Base-by-base conservation (phyloP, 768 basidiomycete genomes). In the Suillus bovinus region DNA sequence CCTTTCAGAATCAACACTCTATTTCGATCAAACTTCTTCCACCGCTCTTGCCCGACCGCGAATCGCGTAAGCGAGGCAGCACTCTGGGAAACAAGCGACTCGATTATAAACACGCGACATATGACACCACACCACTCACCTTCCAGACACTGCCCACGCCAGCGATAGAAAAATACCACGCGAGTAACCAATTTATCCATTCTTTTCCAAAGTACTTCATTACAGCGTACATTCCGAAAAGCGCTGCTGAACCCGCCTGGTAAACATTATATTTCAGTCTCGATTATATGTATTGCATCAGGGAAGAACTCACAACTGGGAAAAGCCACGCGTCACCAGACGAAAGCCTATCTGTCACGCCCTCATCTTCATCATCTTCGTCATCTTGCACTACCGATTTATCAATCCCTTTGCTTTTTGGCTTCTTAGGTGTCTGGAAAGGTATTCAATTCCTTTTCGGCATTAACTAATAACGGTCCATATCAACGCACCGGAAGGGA, bases 111-210 rank as follows among this genome's bases (percentile, higher is more conserved):
- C 53, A 38, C 47, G 7, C 24, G 5, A 50, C 31, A 1, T n/a
- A 38, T 41, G 2, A 42, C 20, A 42, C 41, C 17, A 38, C 13
- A 14, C 36, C 41, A 76, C 79, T 64, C 67, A 88, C 91, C 79
- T 84, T 86, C 84, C 89, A 88, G 29, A 90, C 84, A 65, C 85
- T 86, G 29, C 83, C 86, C 10, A 87, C 80, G 0, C 88, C 88
- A 5, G 82, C 81, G 31, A 90, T 36, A 27, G 88, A 81, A 65
- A 91, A 91, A 68, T 91, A 93, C 85, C 84, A 87, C 6, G 83
- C 88, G 27, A 96, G 77, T 6, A 94, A 66, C 81, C 83, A 84
- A 74, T 96, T 96, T 61, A 96, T 85, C 88, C 91, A 92, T 62
- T 86, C 86, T 67, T 83, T 85, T 36, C 93, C 92, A 58, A 90